phyloP scores from a whole-genome alignment of 176 grass and related monocot genomes.

The Rhynchospora pubera region DNA sequence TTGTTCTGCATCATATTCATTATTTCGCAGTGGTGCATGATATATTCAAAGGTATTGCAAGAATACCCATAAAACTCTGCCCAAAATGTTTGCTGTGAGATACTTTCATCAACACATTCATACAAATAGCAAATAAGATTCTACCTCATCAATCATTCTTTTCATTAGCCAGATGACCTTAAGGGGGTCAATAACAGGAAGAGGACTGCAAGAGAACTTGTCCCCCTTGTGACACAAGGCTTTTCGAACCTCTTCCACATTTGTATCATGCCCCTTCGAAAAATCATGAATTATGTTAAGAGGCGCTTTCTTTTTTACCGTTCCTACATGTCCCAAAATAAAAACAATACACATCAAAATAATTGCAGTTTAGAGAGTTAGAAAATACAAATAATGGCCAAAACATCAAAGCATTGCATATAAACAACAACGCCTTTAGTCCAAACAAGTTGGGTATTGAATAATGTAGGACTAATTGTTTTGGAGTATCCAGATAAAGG shows the following conservation, averaged over 20 bases:
- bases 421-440: too few species aligned
- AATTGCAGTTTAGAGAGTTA: neutral
- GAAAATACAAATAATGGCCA: neutral
- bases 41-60: neutral
- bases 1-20: neutral
- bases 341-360: neutral
- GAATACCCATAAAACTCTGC: neutral
- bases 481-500: neutral
- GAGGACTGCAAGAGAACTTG: conserved; percentile 35
- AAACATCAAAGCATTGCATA: neutral
- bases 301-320: conserved; percentile 61
- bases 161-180: conserved; percentile 64
- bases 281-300: conserved; percentile 70
- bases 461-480: neutral
- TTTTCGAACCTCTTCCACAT: conserved; percentile 42
- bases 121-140: conserved; percentile 1
- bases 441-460: neutral
- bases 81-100: neutral
- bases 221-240: conserved; percentile 65
- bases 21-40: neutral
- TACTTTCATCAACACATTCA: conserved; percentile 6
- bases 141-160: conserved; percentile 82
- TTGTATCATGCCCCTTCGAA: conserved; percentile 55
- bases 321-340: conserved; percentile 55
- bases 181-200: conserved; percentile 45